Evolutionary conservation across 208 protist species (phyloP).

Genomic region (Wallacemonas sp.): DNA sequence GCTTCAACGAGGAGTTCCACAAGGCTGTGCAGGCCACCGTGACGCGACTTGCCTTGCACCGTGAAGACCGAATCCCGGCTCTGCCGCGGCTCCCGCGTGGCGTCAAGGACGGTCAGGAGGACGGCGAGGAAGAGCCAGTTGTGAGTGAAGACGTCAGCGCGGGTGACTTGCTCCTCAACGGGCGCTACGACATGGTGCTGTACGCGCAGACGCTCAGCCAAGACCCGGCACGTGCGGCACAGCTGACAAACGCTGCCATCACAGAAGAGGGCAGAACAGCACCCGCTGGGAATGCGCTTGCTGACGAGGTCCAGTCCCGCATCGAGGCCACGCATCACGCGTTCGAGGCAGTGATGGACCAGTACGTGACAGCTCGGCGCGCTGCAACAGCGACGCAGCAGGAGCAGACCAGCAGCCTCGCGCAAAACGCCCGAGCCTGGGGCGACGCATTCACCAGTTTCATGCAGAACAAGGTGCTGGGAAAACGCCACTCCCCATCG

Average conservation of each 20-base stretch:
- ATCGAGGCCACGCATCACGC: conserved; percentile 14
- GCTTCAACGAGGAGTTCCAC: conserved; percentile 50
- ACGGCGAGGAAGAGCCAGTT: neutral
- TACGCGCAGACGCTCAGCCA: conserved; percentile 23
- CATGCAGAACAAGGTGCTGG: too few relatives aligned
- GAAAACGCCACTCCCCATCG: too few relatives aligned
- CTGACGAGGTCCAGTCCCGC: neutral
- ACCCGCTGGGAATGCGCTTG: neutral
- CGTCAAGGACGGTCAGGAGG: neutral
- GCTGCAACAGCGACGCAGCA: neutral
- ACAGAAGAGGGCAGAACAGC: neutral
- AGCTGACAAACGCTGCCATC: too few relatives aligned
- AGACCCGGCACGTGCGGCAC: neutral
- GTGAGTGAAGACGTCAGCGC: neutral
- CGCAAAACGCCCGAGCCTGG: neutral
- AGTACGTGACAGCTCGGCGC: conserved; percentile 3
- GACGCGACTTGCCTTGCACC: conserved; percentile 38
- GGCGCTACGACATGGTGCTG: conserved; percentile 18
- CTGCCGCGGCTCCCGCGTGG: too few relatives aligned
- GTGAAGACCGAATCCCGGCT: conserved; percentile 23
- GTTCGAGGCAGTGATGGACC: conserved; percentile 11
- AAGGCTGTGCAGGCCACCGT: conserved; percentile 35
- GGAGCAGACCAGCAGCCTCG: conserved; percentile 1
- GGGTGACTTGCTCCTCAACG: conserved; percentile 1
- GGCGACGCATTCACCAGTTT: neutral